Evolutionary conservation across 2,329 filamentous ascomycete species (phyloP).

Genomic region (Falciphora oryzae): DNA sequence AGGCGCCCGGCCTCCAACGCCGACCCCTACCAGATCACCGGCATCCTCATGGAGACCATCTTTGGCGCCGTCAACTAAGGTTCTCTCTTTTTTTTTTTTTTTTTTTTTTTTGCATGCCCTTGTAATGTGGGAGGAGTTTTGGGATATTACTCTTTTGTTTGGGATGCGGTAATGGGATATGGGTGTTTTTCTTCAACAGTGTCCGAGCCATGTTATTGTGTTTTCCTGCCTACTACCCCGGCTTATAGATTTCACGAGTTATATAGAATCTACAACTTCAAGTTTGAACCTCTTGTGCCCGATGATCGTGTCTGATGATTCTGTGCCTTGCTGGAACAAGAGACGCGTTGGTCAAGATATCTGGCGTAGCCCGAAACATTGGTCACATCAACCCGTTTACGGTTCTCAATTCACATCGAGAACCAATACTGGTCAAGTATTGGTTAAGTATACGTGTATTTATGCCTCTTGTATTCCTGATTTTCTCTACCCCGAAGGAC

Average conservation of each 20-base stretch:
- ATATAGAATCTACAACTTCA: not conserved
- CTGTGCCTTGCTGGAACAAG: no score
- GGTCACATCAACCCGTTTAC: no score
- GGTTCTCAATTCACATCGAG: no score
- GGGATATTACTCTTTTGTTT: not conserved
- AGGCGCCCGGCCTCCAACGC: slow-evolving; percentile 68
- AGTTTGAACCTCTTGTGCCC: not conserved
- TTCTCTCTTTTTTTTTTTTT: no score
- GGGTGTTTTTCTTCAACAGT: not conserved
- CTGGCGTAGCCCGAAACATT: no score
- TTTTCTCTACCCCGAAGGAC: not conserved
- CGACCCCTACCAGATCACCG: slow-evolving; percentile 52
- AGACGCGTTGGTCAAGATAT: no score
- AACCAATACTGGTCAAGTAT: not conserved
- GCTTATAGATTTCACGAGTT: not conserved
- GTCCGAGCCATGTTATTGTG: not conserved
- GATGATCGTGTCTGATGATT: not conserved
- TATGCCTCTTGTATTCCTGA: not conserved
- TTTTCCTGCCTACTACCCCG: not conserved
- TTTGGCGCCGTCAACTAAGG: slow-evolving; percentile 9
- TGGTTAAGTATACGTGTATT: not conserved
- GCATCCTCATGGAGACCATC: slow-evolving; percentile 29
- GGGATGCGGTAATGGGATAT: not conserved
- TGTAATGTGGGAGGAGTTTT: not conserved
- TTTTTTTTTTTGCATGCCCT: not conserved